Evolutionary conservation across 2,329 filamentous ascomycete species (phyloP).

Genomic region (Alternaria brassicicola): DNA sequence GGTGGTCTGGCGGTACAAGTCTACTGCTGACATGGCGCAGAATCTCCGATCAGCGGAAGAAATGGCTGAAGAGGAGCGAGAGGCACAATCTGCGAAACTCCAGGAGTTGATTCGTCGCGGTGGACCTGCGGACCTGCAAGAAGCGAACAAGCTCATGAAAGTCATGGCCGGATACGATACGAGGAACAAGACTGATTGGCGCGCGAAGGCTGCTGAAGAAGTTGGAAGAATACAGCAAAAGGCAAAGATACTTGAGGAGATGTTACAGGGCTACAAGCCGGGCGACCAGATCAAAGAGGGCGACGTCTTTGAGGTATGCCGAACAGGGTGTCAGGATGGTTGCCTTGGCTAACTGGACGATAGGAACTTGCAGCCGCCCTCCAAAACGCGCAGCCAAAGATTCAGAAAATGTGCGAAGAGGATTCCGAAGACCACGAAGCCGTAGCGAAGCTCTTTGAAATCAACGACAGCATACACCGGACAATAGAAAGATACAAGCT

Average conservation of each 20-base stretch:
- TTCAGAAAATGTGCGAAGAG: constrained; percentile 99
- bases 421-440: constrained; percentile 97
- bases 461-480: constrained; percentile 98
- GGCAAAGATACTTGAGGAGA: constrained; percentile 87
- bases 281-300: constrained; percentile 78
- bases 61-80: constrained; percentile 96
- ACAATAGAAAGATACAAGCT: constrained; percentile 95
- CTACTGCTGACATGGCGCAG: constrained; percentile 55
- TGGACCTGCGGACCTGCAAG: constrained; percentile 89
- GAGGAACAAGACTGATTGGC: constrained; percentile 93
- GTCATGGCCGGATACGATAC: constrained; percentile 98
- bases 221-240: constrained; percentile 96
- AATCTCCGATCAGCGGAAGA: constrained; percentile 96
- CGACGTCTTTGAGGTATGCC: constrained; percentile 68
- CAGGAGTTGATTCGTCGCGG: constrained; percentile 95
- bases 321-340: constrained; percentile 30
- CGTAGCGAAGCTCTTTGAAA: constrained; percentile 91
- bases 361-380: constrained; percentile 86
- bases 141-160: constrained; percentile 98
- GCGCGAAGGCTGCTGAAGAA: constrained; percentile 95
- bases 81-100: constrained; percentile 95
- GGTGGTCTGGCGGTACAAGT: not conserved
- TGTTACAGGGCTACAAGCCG: constrained; percentile 80
- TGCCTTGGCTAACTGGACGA: constrained; percentile 22
- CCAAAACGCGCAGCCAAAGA: constrained; percentile 95